A percentile compares a stretch with the other conserved stretches of the same genome.
These are phyloP conservation scores for Vaccinium darrowii DNA, from an alignment of 148 eudicot species.

Conservation along the genomic window DNA sequence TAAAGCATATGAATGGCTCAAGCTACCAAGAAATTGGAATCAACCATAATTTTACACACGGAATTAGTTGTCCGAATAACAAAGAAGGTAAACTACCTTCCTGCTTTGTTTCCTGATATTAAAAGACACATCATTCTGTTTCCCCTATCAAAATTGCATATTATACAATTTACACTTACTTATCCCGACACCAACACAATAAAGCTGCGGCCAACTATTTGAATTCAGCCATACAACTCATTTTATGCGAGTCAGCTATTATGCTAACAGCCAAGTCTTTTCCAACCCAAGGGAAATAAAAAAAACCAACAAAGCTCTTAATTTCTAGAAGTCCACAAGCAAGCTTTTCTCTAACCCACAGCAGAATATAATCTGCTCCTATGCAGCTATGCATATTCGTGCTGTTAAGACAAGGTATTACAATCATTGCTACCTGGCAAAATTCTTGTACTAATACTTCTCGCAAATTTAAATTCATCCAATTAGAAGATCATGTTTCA, in stretches of 20 bases:
- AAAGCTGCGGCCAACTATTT: not conserved
- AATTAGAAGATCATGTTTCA: not conserved
- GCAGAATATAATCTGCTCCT: not conserved
- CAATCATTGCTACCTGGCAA: not conserved
- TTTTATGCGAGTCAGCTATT: not conserved
- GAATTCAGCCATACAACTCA: not conserved
- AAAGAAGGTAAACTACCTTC: not conserved
- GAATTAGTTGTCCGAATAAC: not conserved
- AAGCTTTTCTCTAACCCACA: conserved; percentile 1
- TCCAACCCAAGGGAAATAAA: no score
- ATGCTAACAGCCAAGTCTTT: not conserved
- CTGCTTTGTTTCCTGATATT: not conserved
- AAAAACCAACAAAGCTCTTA: not conserved
- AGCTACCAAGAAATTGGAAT: conserved; percentile 4
- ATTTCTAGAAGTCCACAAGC: conserved; percentile 1
- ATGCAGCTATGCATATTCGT: not conserved
- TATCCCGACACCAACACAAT: not conserved
- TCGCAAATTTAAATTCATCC: not conserved
- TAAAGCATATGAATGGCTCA: not conserved
- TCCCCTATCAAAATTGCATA: not conserved
- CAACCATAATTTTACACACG: not conserved
- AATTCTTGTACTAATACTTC: no score
- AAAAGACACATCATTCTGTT: not conserved
- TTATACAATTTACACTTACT: not conserved
- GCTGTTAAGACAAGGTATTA: not conserved